Conservation (phyloP, 352 stramenopile species). For the Globisporangium abappressorium region DNA sequence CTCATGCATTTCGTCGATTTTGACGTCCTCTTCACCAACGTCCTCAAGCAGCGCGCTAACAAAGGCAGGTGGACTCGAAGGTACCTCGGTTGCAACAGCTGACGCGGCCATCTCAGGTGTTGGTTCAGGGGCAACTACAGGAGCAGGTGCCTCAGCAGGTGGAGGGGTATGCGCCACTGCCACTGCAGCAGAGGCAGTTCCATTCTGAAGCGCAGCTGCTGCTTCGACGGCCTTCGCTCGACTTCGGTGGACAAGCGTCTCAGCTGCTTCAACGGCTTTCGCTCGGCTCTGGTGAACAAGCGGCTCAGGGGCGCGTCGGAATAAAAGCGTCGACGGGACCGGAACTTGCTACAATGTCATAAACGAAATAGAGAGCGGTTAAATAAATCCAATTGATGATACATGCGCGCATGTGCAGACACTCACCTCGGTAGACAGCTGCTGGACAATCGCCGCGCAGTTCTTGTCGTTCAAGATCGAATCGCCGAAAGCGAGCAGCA, state of each 20-base stretch:
- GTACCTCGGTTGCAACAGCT: not conserved
- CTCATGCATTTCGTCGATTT: constrained; percentile 6
- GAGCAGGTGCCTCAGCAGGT: not conserved
- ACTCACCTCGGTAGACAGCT: constrained; percentile 72
- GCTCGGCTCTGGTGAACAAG: constrained; percentile 14
- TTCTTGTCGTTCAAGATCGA: constrained; percentile 76
- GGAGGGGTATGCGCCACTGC: not conserved
- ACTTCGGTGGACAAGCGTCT: constrained; percentile 19
- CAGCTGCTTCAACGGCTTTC: constrained; percentile 21
- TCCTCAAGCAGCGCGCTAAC: constrained; percentile 3
- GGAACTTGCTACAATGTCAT: constrained; percentile 37
- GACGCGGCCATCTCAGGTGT: not conserved
- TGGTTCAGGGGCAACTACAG: not conserved
- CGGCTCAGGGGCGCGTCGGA: constrained; percentile 60
- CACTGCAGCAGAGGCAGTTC: not conserved
- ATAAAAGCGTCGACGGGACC: constrained; percentile 65
- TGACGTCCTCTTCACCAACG: constrained; percentile 7
- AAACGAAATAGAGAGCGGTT: not conserved
- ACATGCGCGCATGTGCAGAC: not conserved
- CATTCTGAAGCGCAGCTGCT: constrained; percentile 9
- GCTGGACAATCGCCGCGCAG: constrained; percentile 69
- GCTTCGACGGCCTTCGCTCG: constrained; percentile 13
- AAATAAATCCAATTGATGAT: not conserved
- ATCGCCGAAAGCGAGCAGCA: constrained; percentile 74
- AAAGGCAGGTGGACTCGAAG: not conserved